Evolutionary conservation across 257 asterid species (phyloP), one percentile per base, ranked within the genome.

Genomic region (Sherardia arvensis): DNA sequence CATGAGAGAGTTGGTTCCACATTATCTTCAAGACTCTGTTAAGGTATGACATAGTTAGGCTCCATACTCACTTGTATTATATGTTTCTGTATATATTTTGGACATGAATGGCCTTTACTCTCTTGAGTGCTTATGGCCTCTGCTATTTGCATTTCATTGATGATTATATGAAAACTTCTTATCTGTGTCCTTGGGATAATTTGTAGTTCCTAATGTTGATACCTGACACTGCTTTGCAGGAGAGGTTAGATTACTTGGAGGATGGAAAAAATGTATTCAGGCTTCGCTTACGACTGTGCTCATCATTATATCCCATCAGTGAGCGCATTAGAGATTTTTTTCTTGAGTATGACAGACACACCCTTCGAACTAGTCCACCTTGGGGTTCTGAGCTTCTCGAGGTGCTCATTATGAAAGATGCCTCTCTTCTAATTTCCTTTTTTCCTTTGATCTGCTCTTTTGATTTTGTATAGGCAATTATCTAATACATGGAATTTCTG

Each of bases 361-460:
- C 87, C 76, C 97, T 93, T 66, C 93, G 97, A 73, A 93, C 99
- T 65, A 93, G 99, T 62, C 97, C 99, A 73, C 99, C 99, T 64
- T 90, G 99, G 99, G 99, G 99, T 66, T 93, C 99, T 71, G 99
- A 93, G 82, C 99, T 90, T 74, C 99, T 93, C 62, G 99, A 93
- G 99, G 99, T 90, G 72, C 67, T 48, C 45, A 73, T 60, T 67
- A 30, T 58, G 53, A 59, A 59, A 73, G 28, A 74, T 29, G 56
- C 60, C 28, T 48, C 4, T 40, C 51, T 10, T 54, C 22, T 58
- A 48, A 34, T 65, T 67, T 69, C 69, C 33, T 59, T 17, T 59
- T 30, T 59, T 29, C 65, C 51, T 29, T 22, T 10, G 38, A 29
- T 20, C 18, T n/a, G 40, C 4, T 62, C 26, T 4, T 54, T 54